A percentile compares a stretch with the other conserved stretches of the same genome.
phyloP scores from a whole-genome alignment of 1,139 yeast genomes.

The Saccharomyces hybrid region DNA sequence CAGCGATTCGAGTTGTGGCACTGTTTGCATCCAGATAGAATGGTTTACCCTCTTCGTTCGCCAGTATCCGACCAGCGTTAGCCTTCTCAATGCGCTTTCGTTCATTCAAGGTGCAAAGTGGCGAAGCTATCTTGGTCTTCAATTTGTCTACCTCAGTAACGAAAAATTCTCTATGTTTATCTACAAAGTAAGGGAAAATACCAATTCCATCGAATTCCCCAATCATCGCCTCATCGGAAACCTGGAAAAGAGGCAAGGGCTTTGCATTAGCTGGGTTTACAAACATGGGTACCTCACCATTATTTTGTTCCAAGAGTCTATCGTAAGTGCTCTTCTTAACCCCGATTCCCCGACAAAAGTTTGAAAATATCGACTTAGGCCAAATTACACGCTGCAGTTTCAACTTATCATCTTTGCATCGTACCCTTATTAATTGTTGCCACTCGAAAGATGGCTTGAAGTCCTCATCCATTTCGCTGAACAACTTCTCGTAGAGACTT shows the following conservation, averaged over 20 bases:
- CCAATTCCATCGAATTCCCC: slow-evolving; percentile 16
- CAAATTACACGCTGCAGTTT: slow-evolving; percentile 10
- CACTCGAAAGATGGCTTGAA: slow-evolving; percentile 4
- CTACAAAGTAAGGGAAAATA: slow-evolving; percentile 17
- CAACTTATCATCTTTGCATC: slow-evolving; percentile 3
- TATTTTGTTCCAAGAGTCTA: background rate
- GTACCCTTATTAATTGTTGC: slow-evolving; percentile 7
- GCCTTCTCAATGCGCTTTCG: background rate
- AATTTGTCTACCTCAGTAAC: slow-evolving; percentile 10
- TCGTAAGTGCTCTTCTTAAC: slow-evolving; percentile 5
- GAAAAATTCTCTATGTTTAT: slow-evolving; percentile 9
- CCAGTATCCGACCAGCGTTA: background rate
- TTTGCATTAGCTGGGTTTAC: slow-evolving; percentile 11
- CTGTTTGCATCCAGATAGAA: background rate
- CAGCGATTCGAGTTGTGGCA: background rate
- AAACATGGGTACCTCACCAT: slow-evolving; percentile 2
- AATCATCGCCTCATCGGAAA: slow-evolving; percentile 8
- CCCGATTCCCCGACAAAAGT: slow-evolving; percentile 19
- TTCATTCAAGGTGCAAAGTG: slow-evolving; percentile 4
- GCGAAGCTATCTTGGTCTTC: slow-evolving; percentile 11
- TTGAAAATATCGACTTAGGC: slow-evolving; percentile 15
- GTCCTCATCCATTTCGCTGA: background rate
- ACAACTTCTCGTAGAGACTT: background rate
- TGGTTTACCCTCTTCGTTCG: background rate
- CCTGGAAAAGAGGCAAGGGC: slow-evolving; percentile 10